A percentile compares a stretch with the other conserved stretches of the same genome.
phyloP scores from a whole-genome alignment of 192 early-diverging fungal genomes.

The Backusella tuberculispora region DNA sequence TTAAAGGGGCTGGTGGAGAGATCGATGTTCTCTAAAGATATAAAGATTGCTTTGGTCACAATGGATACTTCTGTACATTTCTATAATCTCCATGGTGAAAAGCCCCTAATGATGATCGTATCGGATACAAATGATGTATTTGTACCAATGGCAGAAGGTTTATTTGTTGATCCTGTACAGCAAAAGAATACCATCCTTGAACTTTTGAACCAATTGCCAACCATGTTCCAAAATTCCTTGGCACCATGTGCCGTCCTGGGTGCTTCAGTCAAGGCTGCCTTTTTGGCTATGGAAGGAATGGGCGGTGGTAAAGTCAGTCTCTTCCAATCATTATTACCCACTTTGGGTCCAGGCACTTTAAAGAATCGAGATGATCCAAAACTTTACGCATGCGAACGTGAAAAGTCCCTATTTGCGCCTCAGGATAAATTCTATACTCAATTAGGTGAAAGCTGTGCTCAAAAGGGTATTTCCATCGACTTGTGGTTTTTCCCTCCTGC shows the following conservation, averaged over 20 bases:
- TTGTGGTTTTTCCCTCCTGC: constrained; percentile 84
- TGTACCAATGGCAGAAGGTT: constrained; percentile 90
- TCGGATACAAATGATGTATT: constrained; percentile 92
- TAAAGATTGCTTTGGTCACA: constrained; percentile 86
- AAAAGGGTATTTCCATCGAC: constrained; percentile 84
- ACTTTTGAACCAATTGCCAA: constrained; percentile 81
- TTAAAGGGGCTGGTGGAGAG: constrained; percentile 70
- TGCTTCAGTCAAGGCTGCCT: constrained; percentile 76
- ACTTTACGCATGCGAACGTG: constrained; percentile 91
- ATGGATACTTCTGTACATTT: constrained; percentile 92
- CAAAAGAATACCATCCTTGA: constrained; percentile 79
- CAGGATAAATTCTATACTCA: constrained; percentile 87
- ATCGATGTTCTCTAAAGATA: constrained; percentile 54
- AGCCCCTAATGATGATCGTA: constrained; percentile 94
- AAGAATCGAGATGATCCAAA: constrained; percentile 90
- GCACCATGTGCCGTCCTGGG: constrained; percentile 78
- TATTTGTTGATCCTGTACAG: constrained; percentile 85
- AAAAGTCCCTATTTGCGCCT: constrained; percentile 83
- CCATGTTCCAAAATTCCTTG: constrained; percentile 81
- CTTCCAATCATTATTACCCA: constrained; percentile 90
- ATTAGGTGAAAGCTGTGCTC: constrained; percentile 80
- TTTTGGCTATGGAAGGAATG: constrained; percentile 66
- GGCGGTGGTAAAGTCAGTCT: constrained; percentile 85
- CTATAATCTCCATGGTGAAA: constrained; percentile 83
- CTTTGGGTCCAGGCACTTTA: constrained; percentile 85